A percentile compares a stretch with the other conserved stretches of the same genome.
phyloP scores from a whole-genome alignment of 2,329 filamentous ascomycete genomes.

The Arthroderma sp. region DNA sequence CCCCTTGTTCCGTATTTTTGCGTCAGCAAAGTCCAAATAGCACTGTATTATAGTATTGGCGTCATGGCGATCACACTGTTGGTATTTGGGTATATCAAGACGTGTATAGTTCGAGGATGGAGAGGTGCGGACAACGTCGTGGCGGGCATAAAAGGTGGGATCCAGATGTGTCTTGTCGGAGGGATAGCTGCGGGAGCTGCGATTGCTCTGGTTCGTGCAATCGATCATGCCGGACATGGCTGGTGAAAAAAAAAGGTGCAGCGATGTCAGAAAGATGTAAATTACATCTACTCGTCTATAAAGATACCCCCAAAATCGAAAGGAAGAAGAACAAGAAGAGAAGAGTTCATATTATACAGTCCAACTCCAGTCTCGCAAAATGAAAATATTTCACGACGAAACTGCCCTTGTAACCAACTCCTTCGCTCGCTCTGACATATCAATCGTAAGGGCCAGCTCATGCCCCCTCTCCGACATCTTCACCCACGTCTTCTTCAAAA shows the following conservation, averaged over 20 bases:
- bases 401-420: constrained; percentile 52
- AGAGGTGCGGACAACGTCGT: constrained; percentile 32
- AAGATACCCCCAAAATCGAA: background rate
- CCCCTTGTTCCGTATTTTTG: constrained; percentile 59
- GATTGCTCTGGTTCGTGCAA: constrained; percentile 47
- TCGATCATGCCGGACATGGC: constrained; percentile 26
- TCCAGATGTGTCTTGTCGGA: constrained; percentile 53
- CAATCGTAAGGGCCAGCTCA: constrained; percentile 52
- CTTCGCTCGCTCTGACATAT: constrained; percentile 50
- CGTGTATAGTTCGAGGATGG: constrained; percentile 35
- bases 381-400: background rate
- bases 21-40: constrained; percentile 31
- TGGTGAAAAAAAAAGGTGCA: background rate
- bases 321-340: background rate
- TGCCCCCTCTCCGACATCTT: constrained; percentile 57
- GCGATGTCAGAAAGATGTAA: too few species aligned
- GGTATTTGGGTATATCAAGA: constrained; percentile 32
- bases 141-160: constrained; percentile 45
- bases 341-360: background rate
- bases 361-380: background rate
- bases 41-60: constrained; percentile 37
- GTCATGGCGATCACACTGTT: constrained; percentile 31
- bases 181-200: constrained; percentile 53
- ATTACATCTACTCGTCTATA: too few species aligned
- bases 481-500: constrained; percentile 60